Evolutionary conservation across 208 protist genomes (phyloP).

Genomic region (Leptomonas pyrrhocoris): DNA sequence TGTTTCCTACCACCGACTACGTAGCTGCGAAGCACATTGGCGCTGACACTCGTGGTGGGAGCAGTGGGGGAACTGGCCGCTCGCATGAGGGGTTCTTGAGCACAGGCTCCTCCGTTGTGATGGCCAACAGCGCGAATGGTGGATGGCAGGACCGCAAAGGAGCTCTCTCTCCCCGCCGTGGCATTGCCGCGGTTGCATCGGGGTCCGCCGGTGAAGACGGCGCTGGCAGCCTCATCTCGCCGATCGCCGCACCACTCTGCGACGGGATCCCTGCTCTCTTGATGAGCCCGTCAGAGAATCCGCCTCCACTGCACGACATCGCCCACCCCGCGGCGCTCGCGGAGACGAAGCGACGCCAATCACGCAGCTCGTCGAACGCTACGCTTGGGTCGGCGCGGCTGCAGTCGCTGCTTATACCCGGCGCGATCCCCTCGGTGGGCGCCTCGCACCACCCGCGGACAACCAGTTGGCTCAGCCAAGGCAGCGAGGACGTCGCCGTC

Average conservation of each 20-base stretch:
- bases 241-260: constrained; percentile 8
- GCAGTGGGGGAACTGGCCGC: not conserved
- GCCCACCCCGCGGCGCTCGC: not conserved
- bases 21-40: not conserved
- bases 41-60: not conserved
- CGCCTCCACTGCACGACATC: not conserved
- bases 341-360: not conserved
- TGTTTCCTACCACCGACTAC: constrained; percentile 1
- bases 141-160: not conserved
- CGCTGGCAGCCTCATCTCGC: not conserved
- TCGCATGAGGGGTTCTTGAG: not conserved
- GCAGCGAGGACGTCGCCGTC: constrained; percentile 19
- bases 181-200: not conserved
- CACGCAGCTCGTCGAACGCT: constrained; percentile 1
- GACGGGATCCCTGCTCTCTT: constrained; percentile 7
- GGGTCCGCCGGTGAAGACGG: not conserved
- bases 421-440: not conserved
- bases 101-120: constrained; percentile 1
- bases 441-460: constrained; percentile 14
- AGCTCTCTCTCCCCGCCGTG: not conserved
- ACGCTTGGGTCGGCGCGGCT: constrained; percentile 16
- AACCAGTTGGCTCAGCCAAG: constrained; percentile 20
- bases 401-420: constrained; percentile 18
- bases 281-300: constrained; percentile 1
- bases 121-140: constrained; percentile 8